A percentile compares a stretch with the other conserved stretches of the same genome.
Conservation (phyloP, 2,329 filamentous ascomycete species). For the Curvularia eragrostidis region DNA sequence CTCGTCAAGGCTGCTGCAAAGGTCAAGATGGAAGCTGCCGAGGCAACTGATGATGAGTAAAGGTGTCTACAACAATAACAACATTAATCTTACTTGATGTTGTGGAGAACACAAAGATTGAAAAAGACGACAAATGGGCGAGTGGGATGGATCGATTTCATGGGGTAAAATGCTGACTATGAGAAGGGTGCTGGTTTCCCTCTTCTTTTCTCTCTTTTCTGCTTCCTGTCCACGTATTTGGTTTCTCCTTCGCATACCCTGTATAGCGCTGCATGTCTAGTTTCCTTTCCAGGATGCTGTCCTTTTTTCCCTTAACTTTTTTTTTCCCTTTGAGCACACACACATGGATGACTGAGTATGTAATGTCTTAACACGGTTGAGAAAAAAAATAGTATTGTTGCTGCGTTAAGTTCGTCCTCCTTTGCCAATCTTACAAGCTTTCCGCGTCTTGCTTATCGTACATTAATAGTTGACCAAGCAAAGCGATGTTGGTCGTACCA, state of each 20-base stretch:
- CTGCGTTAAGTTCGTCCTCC: background rate
- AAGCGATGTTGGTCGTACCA: background rate
- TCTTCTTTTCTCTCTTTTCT: background rate
- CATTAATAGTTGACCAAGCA: background rate
- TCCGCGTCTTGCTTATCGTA: background rate
- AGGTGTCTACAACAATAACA: background rate
- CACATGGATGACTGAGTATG: background rate
- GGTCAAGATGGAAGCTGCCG: conserved; percentile 12
- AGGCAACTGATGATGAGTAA: background rate
- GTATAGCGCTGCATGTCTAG: conserved; percentile 3
- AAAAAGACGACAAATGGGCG: background rate
- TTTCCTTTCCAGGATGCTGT: background rate
- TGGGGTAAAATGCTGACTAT: background rate
- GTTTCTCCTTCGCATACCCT: conserved; percentile 20
- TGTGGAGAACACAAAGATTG: background rate
- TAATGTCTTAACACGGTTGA: conserved; percentile 1
- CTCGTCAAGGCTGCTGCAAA: conserved; percentile 60
- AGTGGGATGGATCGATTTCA: background rate
- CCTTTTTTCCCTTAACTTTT: too few relatives aligned
- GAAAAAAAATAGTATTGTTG: conserved; percentile 4
- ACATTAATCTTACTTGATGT: background rate
- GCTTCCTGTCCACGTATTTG: background rate
- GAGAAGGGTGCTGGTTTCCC: background rate
- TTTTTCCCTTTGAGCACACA: background rate
- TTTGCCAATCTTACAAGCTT: background rate